Evolutionary conservation across 2,329 filamentous ascomycete genomes (phyloP).

Genomic region (Penicillium frequentans): DNA sequence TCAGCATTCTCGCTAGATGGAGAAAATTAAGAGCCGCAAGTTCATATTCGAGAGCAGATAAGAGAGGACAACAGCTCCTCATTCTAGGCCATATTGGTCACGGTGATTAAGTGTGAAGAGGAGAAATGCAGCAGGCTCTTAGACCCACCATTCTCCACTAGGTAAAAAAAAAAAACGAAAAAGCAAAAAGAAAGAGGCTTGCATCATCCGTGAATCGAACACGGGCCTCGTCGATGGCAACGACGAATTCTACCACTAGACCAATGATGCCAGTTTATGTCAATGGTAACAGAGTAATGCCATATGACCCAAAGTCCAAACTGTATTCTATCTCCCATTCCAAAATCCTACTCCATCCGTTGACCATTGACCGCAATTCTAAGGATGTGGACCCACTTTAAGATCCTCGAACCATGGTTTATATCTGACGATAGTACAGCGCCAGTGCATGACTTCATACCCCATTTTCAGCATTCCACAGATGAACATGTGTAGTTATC

Average conservation of each 20-base stretch:
- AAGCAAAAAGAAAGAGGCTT: constrained; percentile 8
- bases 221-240: constrained; percentile 49
- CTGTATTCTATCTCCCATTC: too few relatives aligned
- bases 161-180: not conserved
- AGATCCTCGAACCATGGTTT: not conserved
- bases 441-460: not conserved
- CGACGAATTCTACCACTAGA: constrained; percentile 49
- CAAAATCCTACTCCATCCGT: too few relatives aligned
- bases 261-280: constrained; percentile 40
- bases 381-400: not conserved
- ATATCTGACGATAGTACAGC: not conserved
- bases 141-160: too few relatives aligned
- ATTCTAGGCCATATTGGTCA: too few relatives aligned
- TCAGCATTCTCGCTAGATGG: too few relatives aligned
- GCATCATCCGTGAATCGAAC: constrained; percentile 48
- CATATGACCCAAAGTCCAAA: accelerated
- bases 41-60: too few relatives aligned
- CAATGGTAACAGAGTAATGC: accelerated
- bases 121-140: too few relatives aligned
- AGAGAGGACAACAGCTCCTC: too few relatives aligned
- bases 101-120: too few relatives aligned
- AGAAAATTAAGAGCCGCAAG: too few relatives aligned
- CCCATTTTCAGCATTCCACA: not conserved
- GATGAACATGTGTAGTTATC: not conserved
- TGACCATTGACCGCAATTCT: too few relatives aligned